A percentile compares a stretch with the other conserved stretches of the same genome.
Conservation (phyloP, 345 rosid species). For the Balakata baccata region DNA sequence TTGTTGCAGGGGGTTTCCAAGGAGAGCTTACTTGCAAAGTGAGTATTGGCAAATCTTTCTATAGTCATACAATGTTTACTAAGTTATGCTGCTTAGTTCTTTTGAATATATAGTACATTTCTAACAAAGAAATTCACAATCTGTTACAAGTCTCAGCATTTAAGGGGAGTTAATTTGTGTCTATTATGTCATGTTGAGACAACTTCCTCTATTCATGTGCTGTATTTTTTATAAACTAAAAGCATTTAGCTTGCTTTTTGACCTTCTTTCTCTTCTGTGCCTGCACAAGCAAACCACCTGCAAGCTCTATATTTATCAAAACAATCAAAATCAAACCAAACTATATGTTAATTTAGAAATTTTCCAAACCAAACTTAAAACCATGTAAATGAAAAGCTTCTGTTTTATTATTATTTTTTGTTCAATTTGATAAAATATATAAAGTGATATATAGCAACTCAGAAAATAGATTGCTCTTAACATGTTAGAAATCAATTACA, state of each 20-base stretch:
- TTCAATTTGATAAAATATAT: no score
- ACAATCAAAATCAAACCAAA: no score
- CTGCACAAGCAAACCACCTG: no score
- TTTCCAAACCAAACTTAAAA: no score
- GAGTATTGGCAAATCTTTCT: conserved; percentile 2
- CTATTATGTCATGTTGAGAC: not conserved
- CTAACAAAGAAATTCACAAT: not conserved
- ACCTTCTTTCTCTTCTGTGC: not conserved
- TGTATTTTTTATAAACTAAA: not conserved
- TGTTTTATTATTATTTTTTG: no score
- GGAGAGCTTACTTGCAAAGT: conserved; percentile 59
- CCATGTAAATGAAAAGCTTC: no score
- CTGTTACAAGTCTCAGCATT: not conserved
- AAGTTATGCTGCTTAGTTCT: not conserved
- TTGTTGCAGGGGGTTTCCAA: conserved; percentile 56
- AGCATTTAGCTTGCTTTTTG: not conserved
- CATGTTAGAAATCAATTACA: no score
- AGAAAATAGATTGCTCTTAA: no score
- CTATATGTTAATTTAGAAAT: no score
- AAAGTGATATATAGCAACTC: no score
- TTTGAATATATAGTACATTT: not conserved
- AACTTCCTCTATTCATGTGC: not conserved
- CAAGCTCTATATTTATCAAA: no score
- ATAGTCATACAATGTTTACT: not conserved
- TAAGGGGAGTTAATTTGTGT: not conserved